These are phyloP conservation scores for Stramenopiles sp. DNA, from an alignment of 352 stramenopile genomes.

Conservation along the genomic window DNA sequence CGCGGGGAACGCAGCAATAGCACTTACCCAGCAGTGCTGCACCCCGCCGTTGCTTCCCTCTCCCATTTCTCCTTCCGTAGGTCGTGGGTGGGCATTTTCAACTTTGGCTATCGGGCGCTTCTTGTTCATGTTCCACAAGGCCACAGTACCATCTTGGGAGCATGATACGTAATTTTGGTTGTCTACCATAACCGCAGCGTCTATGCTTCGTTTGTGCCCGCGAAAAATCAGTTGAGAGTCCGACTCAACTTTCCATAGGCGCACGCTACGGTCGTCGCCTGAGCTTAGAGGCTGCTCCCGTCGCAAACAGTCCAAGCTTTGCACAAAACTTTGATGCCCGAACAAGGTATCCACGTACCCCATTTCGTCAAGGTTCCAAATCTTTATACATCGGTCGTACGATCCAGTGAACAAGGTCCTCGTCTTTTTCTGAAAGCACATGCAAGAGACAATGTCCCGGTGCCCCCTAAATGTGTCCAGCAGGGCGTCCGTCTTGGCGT, in stretches of 20 bases:
- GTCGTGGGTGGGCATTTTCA: slow-evolving; percentile 38
- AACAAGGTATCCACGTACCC: slow-evolving; percentile 84
- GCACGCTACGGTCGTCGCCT: slow-evolving; percentile 65
- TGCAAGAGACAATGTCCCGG: slow-evolving; percentile 54
- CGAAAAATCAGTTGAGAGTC: slow-evolving; percentile 82
- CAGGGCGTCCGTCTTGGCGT: slow-evolving; percentile 34
- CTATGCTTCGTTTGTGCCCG: slow-evolving; percentile 51
- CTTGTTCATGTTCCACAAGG: slow-evolving; percentile 70
- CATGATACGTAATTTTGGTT: slow-evolving; percentile 76
- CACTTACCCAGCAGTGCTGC: slow-evolving; percentile 51
- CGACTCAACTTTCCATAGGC: slow-evolving; percentile 82
- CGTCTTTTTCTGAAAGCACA: slow-evolving; percentile 61
- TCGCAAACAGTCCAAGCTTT: slow-evolving; percentile 61
- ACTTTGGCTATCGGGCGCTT: slow-evolving; percentile 71
- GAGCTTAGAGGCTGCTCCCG: slow-evolving; percentile 68
- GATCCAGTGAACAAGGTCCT: slow-evolving; percentile 72
- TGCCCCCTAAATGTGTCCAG: slow-evolving; percentile 67
- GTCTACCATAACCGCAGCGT: slow-evolving; percentile 67
- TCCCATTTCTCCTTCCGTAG: background rate
- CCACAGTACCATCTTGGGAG: slow-evolving; percentile 57
- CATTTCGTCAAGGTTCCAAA: slow-evolving; percentile 85
- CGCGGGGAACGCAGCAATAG: slow-evolving; percentile 54
- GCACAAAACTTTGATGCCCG: slow-evolving; percentile 65
- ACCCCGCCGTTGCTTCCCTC: background rate
- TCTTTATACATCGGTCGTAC: slow-evolving; percentile 69